Evolutionary conservation across 192 early-diverging fungal genomes (phyloP).

Genomic region (Funneliformis geosporum): DNA sequence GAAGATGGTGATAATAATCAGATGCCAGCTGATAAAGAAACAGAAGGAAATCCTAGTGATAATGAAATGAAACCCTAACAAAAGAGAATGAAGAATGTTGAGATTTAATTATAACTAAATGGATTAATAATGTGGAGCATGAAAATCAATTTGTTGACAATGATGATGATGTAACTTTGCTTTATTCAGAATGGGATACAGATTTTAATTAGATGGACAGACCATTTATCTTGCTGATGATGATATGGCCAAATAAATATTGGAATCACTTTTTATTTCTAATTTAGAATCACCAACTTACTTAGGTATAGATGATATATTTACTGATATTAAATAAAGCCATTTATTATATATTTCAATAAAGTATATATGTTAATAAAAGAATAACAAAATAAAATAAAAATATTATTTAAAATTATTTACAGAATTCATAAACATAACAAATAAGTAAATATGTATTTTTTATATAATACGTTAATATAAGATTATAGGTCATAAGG

Average conservation of each 20-base stretch:
- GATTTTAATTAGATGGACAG: neutral
- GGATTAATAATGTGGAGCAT: neutral
- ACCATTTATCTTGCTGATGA: neutral
- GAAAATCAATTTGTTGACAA: conserved; percentile 16
- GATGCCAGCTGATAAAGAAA: neutral
- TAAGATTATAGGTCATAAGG: neutral
- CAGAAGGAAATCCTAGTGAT: neutral
- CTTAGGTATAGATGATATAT: neutral
- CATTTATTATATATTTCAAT: too few relatives aligned
- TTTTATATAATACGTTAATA: too few relatives aligned
- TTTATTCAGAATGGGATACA: neutral
- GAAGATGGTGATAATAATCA: neutral
- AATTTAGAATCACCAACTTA: neutral
- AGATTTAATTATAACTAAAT: neutral
- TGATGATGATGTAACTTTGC: neutral
- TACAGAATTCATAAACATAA: too few relatives aligned
- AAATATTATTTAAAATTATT: too few relatives aligned
- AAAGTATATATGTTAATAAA: too few relatives aligned
- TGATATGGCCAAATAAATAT: neutral
- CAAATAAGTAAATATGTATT: too few relatives aligned
- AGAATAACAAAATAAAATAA: too few relatives aligned
- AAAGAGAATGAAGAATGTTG: neutral
- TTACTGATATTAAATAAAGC: neutral
- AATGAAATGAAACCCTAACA: neutral
- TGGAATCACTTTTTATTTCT: neutral